Evolutionary conservation across 345 rosid species (phyloP).

Genomic region (Salix caprea): DNA sequence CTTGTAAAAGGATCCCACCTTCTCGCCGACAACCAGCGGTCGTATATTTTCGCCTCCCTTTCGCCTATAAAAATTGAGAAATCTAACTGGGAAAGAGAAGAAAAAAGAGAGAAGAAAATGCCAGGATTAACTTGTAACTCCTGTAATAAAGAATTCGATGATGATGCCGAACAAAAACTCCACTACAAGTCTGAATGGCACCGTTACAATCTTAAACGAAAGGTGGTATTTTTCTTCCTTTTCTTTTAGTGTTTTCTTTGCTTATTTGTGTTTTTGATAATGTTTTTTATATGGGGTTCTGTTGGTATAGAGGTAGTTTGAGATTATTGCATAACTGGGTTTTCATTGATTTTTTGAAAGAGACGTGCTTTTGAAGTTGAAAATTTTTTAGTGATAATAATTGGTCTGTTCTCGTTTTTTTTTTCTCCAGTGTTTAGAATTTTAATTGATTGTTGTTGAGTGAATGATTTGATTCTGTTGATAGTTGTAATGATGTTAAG

Average conservation of each 20-base stretch:
- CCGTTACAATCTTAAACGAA: conserved; percentile 96
- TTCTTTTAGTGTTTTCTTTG: not conserved
- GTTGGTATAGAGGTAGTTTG: not conserved
- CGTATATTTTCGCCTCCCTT: not conserved
- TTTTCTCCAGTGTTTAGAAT: not conserved
- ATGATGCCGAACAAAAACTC: conserved; percentile 69
- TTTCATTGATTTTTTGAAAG: not conserved
- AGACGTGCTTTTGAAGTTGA: not conserved
- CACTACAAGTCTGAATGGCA: conserved; percentile 99
- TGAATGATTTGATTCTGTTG: not conserved
- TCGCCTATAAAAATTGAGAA: not conserved
- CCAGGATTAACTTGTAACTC: conserved; percentile 85
- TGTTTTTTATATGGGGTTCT: not conserved
- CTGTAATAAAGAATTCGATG: conserved; percentile 74
- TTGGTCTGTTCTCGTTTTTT: not conserved
- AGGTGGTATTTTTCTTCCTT: conserved; percentile 38
- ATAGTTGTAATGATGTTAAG: not conserved
- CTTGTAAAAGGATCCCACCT: not conserved
- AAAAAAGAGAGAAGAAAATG: conserved; percentile 30
- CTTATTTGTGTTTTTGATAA: not conserved
- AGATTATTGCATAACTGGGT: not conserved
- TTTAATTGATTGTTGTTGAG: not conserved
- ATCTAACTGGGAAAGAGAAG: not conserved
- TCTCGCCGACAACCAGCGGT: conserved; percentile 8
- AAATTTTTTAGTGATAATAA: not conserved